Base-by-base conservation (phyloP, 768 basidiomycete genomes). In the Termitomyces sp. region DNA sequence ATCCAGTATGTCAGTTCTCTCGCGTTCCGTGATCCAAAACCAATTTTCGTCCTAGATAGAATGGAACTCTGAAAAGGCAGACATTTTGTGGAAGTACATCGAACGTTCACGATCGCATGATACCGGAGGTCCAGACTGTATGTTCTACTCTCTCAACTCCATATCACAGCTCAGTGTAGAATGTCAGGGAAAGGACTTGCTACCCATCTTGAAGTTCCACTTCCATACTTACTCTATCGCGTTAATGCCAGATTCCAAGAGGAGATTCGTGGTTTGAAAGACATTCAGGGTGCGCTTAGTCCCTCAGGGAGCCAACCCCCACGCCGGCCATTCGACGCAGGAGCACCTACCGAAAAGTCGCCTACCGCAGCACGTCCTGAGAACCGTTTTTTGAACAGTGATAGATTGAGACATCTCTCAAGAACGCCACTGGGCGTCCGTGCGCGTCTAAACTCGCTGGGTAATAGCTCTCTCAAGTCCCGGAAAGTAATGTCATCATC, bases 61-160 rank as follows among this genome's bases (percentile, higher is more conserved):
- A 76, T 94, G 92, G 92, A 90, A 81, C 45, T 64, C 82, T 8
- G 89, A 93, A 58, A 94, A 93, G 70, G 92, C 93, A 47, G 87
- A 87, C 61, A 83, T 91, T 6, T 76, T 94, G 8, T 94, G 92
- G 92, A 90, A 91, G 70, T 88, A 90, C 46, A 92, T 94, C 61
- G 87, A 91, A 55, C 81, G 84, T 65, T 90, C 89, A 36, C 81
- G 90, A 56, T 81, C 85, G 6, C 83, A 81, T 31, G 89, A 91
- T 61, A 86, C 84, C 55, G 81, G 83, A 18, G 88, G 83, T 42
- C 84, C 89, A 39, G 91, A 94, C 71, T 94, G 92, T 92, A 67
- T 74, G 88, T 79, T 11, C 20, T 37, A 44, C 48, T 41, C 45
- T 57, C 30, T 37, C 48, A 30, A 57, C 27, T 54, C 39, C 45